Evolutionary conservation across 2,329 filamentous ascomycete species (phyloP).

Genomic region (Fusarium globosum): DNA sequence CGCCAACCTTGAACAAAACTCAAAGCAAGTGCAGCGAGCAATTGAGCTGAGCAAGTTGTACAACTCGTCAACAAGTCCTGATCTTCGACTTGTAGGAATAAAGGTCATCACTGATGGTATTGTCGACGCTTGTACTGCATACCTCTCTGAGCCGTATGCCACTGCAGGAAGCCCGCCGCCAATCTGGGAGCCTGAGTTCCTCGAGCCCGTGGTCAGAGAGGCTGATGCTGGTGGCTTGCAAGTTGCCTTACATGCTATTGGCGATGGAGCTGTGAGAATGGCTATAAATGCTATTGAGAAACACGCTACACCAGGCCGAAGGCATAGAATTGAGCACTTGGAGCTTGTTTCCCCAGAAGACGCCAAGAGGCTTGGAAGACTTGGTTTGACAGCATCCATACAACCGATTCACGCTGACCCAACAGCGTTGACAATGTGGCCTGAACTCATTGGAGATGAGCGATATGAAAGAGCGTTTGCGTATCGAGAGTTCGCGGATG

Average conservation of each 20-base stretch:
- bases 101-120: slow-evolving; percentile 73
- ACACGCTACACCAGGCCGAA: slow-evolving; percentile 53
- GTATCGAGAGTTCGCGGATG: slow-evolving; percentile 67
- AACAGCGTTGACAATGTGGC: slow-evolving; percentile 68
- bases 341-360: slow-evolving; percentile 67
- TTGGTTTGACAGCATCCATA: slow-evolving; percentile 68
- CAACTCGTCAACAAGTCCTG: slow-evolving; percentile 48
- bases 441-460: slow-evolving; percentile 61
- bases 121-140: slow-evolving; percentile 71
- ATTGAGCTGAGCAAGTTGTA: slow-evolving; percentile 55
- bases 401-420: slow-evolving; percentile 68
- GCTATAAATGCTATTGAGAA: slow-evolving; percentile 64
- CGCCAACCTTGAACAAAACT: slow-evolving; percentile 45
- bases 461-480: slow-evolving; percentile 68
- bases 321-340: slow-evolving; percentile 72
- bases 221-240: slow-evolving; percentile 65
- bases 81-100: slow-evolving; percentile 65
- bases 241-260: slow-evolving; percentile 71
- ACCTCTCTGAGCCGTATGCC: slow-evolving; percentile 66
- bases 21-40: slow-evolving; percentile 60
- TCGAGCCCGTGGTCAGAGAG: slow-evolving; percentile 63
- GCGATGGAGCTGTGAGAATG: slow-evolving; percentile 66
- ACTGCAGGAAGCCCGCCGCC: slow-evolving; percentile 55
- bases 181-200: slow-evolving; percentile 62
- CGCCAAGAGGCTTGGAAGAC: slow-evolving; percentile 62